Base-by-base conservation (phyloP, 495 filamentous ascomycete species). In the Apiosordaria backusii region DNA sequence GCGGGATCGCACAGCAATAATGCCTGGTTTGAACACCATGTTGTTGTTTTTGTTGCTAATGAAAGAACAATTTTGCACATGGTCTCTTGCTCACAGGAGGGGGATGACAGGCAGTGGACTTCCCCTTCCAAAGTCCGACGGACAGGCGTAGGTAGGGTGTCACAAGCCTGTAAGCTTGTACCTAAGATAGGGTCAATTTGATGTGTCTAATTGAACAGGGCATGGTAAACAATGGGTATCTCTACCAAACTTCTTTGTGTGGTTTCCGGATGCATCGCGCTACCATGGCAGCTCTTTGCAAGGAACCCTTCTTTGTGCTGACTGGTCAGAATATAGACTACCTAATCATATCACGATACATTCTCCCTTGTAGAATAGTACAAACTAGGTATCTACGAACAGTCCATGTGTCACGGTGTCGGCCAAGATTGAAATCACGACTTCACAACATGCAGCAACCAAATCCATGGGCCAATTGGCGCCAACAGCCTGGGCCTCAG, bases 1-100 rank as follows among this genome's bases (percentile, higher is more conserved):
- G 22, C 55, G 15, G 25, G 68, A 72, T 3, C 61, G 60, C 16
- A 65, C 70, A 19, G 50, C 40, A 16, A 70, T 57, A 52, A 72
- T 53, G 24, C 62, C 65, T 26, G 59, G 27, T 61, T 25, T 25
- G 21, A 15, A n/a, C 10, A 27, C 4, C 57, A 59, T 59, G 22
- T 25, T 59, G 22, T 45, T 9, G 3, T 10, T 40, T 4, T 18
- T 1, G 35, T 4, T 35, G 1, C 10, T 45, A 15, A 2, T 45
- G 6, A 45, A 45, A 45, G 35, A 45, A 45, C n/a, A n/a, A 13
- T 7, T 2, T 13, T 45, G 6, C 35, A 45, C 6, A 45, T 45
- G 35, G 35, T 6, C 10, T 45, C 35, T 15, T 45, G 29, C 0
- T 35, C n/a, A n/a, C n/a, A n/a, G n/a, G 29, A 35, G 5, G 29